Evolutionary conservation across 306 rosid species (phyloP).

Genomic region (Quercus rubra): DNA sequence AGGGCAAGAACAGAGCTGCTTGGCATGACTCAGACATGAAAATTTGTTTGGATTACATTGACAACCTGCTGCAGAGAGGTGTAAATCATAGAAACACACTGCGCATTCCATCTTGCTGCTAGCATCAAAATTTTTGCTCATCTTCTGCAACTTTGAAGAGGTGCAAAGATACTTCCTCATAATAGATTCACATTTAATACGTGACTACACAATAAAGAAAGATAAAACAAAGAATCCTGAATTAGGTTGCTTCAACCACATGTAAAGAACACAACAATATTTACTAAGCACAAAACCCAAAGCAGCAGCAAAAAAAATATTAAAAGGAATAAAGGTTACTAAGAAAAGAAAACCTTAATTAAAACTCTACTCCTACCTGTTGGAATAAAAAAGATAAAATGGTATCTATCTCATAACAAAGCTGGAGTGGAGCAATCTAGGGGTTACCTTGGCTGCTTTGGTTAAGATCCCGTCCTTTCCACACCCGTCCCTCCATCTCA

Average conservation of each 20-base stretch:
- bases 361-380: background rate
- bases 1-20: slow-evolving; percentile 72
- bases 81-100: slow-evolving; percentile 64
- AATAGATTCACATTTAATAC: slow-evolving; percentile 48
- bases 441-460: slow-evolving; percentile 53
- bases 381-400: background rate
- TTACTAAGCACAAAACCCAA: background rate
- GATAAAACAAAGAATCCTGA: slow-evolving; percentile 1
- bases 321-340: background rate
- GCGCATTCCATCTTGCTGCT: slow-evolving; percentile 66
- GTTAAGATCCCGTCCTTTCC: slow-evolving; percentile 53
- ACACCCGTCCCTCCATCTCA: slow-evolving; percentile 44
- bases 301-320: background rate
- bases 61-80: slow-evolving; percentile 73
- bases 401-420: background rate
- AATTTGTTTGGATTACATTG: slow-evolving; percentile 58
- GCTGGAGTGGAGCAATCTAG: slow-evolving; percentile 10
- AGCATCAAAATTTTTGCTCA: slow-evolving; percentile 46
- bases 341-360: background rate
- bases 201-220: slow-evolving; percentile 45
- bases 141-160: slow-evolving; percentile 39
- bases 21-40: slow-evolving; percentile 78
- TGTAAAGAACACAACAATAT: slow-evolving; percentile 7
- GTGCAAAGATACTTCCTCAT: slow-evolving; percentile 59
- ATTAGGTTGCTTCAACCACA: slow-evolving; percentile 8